A percentile compares a stretch with the other conserved stretches of the same genome.
phyloP scores from a whole-genome alignment of 1,284 basidiomycete species.

The Vanrija humicola region DNA sequence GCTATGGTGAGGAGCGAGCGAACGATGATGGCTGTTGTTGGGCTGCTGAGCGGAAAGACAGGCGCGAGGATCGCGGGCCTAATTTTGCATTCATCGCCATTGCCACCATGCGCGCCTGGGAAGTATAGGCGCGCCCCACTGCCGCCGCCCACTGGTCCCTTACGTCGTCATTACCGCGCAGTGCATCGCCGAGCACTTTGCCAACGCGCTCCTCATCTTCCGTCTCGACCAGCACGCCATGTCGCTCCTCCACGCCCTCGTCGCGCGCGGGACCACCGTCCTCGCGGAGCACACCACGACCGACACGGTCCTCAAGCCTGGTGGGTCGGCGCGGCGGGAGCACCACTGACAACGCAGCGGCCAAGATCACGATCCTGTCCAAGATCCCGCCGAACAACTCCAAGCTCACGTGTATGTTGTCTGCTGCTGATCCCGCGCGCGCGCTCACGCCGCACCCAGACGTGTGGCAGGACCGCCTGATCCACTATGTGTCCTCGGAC shows the following conservation, averaged over 20 bases:
- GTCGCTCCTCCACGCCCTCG: conserved; percentile 71
- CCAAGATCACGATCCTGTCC: conserved; percentile 84
- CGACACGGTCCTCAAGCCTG: conserved; percentile 77
- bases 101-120: no score
- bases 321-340: conserved; percentile 45
- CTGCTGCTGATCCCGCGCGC: neutral
- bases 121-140: no score
- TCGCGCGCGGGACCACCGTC: conserved; percentile 72
- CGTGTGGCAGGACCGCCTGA: conserved; percentile 92
- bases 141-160: no score
- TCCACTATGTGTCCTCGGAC: conserved; percentile 88
- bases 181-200: neutral
- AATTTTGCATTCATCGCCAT: no score
- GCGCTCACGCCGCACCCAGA: conserved; percentile 45
- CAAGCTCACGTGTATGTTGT: conserved; percentile 69
- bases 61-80: neutral
- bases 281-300: conserved; percentile 78
- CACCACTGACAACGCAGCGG: conserved; percentile 48
- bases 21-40: no score
- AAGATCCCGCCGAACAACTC: conserved; percentile 93
- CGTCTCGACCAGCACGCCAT: conserved; percentile 18
- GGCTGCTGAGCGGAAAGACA: neutral
- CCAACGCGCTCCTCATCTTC: neutral
- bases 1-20: no score
- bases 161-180: neutral